Evolutionary conservation across 2,329 filamentous ascomycete species (phyloP).

Genomic region (Diplodia seriata): DNA sequence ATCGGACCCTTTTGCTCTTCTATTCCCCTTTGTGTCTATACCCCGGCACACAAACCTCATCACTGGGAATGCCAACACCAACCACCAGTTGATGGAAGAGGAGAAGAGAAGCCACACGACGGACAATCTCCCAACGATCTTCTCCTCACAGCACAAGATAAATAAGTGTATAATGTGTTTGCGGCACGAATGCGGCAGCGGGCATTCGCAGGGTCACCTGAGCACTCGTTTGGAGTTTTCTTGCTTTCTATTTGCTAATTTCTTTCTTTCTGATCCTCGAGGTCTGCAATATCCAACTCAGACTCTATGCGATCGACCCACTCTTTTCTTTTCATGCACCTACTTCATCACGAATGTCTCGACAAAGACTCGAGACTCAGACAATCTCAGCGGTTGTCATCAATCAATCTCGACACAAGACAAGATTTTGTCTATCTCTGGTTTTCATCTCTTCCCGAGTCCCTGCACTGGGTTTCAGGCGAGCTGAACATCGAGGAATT

Average conservation of each 20-base stretch:
- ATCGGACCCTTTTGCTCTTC: not conserved
- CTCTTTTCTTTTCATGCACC: not conserved
- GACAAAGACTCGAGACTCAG: not conserved
- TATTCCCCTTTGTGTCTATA: constrained; percentile 14
- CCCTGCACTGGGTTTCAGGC: not conserved
- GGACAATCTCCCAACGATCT: not conserved
- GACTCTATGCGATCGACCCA: not conserved
- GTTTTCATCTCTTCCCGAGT: not conserved
- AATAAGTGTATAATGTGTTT: constrained; percentile 31
- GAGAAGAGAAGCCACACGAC: not conserved
- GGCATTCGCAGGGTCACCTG: constrained; percentile 5
- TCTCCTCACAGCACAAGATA: constrained; percentile 5
- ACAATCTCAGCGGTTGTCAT: not conserved
- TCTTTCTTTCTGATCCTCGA: not conserved
- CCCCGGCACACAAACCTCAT: constrained; percentile 7
- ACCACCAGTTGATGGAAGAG: not conserved
- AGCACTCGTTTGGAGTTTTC: not conserved
- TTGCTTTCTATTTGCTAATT: not conserved
- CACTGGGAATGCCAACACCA: constrained; percentile 1
- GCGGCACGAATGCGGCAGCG: not conserved
- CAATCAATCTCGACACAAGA: not conserved
- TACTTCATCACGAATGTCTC: not conserved
- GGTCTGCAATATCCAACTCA: constrained; percentile 20
- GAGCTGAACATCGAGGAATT: not conserved
- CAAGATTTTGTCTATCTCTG: not conserved